Base-by-base conservation (phyloP, 352 stramenopile species). In the Peronospora belbahrii region DNA sequence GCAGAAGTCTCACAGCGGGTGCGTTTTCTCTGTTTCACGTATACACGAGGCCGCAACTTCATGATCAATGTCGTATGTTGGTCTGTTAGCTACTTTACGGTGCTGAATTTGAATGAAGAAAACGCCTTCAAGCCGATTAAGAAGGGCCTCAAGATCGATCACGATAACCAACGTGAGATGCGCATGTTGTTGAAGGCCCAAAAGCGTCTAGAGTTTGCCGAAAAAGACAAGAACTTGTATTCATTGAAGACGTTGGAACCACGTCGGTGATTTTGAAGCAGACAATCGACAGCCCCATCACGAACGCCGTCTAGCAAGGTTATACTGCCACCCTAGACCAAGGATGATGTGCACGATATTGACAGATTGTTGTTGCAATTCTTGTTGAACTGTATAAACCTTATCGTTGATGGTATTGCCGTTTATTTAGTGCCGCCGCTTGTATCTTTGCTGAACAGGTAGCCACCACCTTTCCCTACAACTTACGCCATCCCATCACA, bases 1-100 rank as follows among this genome's bases (percentile, higher is more conserved):
- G 28, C 63, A 58, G 43, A 73, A 75, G 45, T 84, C 69, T 15
- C 69, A 84, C 48, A 78, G 55, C 30, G 72, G 72, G 62, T 82
- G 65, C 24, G 48, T 43, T 18, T 31, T n/a, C 24, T 53, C 3
- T 13, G n/a, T 44, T 6, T n/a, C 35, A 14, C 28, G 19, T 8
- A 5, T n/a, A 19, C 18, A 42, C 40, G 6, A 39, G 15, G 14
- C 8, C 20, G 14, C 25, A 37, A 22, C 33, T 28, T 65, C 36
- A 56, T 40, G 19, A 13, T 40, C 24, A n/a, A 23, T 35, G 43
- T 35, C 35, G 24, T 51, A 24, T 37, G 27, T 41, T 28, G 27
- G 24, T 35, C 11, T 32, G 24, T n/a, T 30, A 75, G 65, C 8
- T 79, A 73, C 40, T 85, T 85, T 54, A 80, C 67, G 11, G 70